Base-by-base conservation (phyloP, 768 basidiomycete species). In the Hypholoma fasciculare region DNA sequence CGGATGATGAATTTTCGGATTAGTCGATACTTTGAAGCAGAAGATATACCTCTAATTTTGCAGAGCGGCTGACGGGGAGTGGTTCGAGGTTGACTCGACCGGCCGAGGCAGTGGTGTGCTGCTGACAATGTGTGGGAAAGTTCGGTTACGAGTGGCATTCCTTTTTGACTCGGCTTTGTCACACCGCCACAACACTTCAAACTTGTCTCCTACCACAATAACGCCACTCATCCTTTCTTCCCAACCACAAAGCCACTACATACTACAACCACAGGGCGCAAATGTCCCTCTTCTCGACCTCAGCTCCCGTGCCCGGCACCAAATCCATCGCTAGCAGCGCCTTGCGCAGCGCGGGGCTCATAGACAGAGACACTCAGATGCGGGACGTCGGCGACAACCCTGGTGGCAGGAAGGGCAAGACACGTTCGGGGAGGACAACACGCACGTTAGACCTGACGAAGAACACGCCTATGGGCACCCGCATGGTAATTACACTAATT, bases 311-410 rank as follows among this genome's bases (percentile, higher is more conserved):
- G 6, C 75, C 86, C 14, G 82, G 86, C 63, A 75, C 81, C 52
- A 82, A 86, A 62, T 68, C 80, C 27, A 72, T 92, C 17, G 88
- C 84, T 19, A 63, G 80, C 57, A 87, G 73, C 57, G 86, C 88
- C 30, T 76, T 92, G 23, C 85, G 86, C 58, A 83, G 73, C 38
- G 89, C 88, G 2, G 90, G 90, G 42, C 84, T 92, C 67, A 87
- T 90, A 60, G 89, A 90, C 79, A 77, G 83, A 56, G 90, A 92
- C 70, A 77, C 85, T 57, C 81, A 77, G 63, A 92, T 92, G 90
- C 83, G 85, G 60, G 90, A 92, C 66, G 74, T 77, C 44, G 77
- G 82, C 8, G 83, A 85, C 74, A 88, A 78, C 63, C 88, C 87
- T 5, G 88, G 88, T 50, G 89, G 89, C 20, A 82, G 89, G 67